Evolutionary conservation across 192 early-diverging fungal genomes (phyloP).

Genomic region (Entomortierella lignicola): DNA sequence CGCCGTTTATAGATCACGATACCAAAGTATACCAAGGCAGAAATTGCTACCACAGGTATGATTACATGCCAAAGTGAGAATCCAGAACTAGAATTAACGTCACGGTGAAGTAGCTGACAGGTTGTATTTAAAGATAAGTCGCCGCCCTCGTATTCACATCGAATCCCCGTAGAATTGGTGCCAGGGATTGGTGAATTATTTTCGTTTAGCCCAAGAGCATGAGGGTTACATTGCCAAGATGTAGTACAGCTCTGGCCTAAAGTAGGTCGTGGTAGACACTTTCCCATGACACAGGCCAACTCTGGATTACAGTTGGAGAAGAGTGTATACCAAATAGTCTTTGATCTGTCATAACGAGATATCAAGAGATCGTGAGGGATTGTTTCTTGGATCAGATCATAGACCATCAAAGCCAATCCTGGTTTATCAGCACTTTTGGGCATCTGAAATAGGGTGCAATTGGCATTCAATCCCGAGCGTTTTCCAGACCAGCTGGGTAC

Average conservation of each 20-base stretch:
- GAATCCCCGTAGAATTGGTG: constrained; percentile 29
- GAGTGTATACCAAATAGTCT: constrained; percentile 30
- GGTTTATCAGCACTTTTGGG: constrained; percentile 23
- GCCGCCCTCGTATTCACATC: constrained; percentile 39
- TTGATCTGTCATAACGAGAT: constrained; percentile 29
- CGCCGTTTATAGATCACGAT: constrained; percentile 32
- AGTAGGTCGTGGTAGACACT: constrained; percentile 21
- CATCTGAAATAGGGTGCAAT: constrained; percentile 33
- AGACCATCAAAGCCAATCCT: constrained; percentile 34
- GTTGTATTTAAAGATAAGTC: constrained; percentile 29
- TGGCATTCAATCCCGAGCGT: constrained; percentile 15
- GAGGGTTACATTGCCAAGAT: constrained; percentile 44
- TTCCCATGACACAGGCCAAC: constrained; percentile 19
- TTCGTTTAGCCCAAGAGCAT: constrained; percentile 40
- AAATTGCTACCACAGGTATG: constrained; percentile 18
- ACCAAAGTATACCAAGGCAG: constrained; percentile 32
- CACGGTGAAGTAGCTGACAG: constrained; percentile 30
- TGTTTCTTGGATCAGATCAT: constrained; percentile 34
- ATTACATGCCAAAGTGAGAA: constrained; percentile 42
- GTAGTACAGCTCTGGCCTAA: constrained; percentile 32
- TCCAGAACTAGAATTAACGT: constrained; percentile 16
- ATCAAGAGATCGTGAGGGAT: constrained; percentile 29
- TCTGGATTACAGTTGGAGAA: constrained; percentile 41
- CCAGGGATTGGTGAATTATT: constrained; percentile 35
- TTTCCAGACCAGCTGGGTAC: constrained; percentile 41